Evolutionary conservation across 2,329 filamentous ascomycete genomes (phyloP).

Genomic region (Neonectria coccinea): DNA sequence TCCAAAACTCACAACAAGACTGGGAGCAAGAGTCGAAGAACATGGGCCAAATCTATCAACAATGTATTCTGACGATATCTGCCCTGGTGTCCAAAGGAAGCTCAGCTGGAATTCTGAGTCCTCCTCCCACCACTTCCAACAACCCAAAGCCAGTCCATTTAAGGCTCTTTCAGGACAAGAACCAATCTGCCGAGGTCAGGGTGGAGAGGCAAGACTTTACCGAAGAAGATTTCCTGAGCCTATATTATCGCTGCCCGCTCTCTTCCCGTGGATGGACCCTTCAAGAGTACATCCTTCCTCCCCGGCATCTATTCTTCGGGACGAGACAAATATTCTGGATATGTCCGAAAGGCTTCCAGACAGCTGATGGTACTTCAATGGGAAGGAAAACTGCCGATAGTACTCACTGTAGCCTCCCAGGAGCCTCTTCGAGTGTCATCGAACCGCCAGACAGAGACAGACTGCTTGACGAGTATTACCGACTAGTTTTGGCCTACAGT

Average conservation of each 20-base stretch:
- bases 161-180: too few species aligned
- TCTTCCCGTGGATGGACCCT: constrained; percentile 12
- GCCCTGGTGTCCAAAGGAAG: too few species aligned
- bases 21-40: constrained; percentile 12
- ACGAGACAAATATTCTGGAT: constrained; percentile 5
- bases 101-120: too few species aligned
- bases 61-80: too few species aligned
- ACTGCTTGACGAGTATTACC: constrained; percentile 9
- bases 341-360: constrained; percentile 9
- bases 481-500: background rate
- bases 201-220: too few species aligned
- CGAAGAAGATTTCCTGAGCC: too few species aligned
- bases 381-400: background rate
- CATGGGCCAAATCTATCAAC: constrained; percentile 14
- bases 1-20: constrained; percentile 8
- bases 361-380: background rate
- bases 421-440: background rate
- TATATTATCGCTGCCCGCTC: background rate
- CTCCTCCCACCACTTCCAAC: too few species aligned
- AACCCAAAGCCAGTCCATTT: too few species aligned
- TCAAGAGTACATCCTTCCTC: constrained; percentile 12
- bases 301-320: constrained; percentile 2
- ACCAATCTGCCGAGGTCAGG: too few species aligned
- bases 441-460: background rate
- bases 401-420: background rate